Base-by-base conservation (phyloP, 2,329 filamentous ascomycete genomes). In the Verruconis gallopava region DNA sequence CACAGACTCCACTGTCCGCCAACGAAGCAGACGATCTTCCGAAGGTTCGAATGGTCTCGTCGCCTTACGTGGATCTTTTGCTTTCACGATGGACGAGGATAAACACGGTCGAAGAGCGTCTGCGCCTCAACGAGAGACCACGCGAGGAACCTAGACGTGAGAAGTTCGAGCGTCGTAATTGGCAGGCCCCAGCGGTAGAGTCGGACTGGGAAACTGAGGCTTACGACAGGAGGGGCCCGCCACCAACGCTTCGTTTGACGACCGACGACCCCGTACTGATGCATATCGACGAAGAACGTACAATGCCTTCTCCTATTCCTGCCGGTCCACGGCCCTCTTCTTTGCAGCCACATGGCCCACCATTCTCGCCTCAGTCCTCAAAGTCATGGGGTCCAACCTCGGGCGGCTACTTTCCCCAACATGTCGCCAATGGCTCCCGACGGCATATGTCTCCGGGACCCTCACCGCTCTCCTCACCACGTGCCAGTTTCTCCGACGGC, bases 1-100 rank as follows among this genome's bases (percentile, higher is more conserved):
- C 45, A 14, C 50, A 46, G 38, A 46, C 60, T 2, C 50, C 57
- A 19, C 48, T 44, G 5, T 49, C 48, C 12, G 41, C 43, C 4
- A 48, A 34, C 4, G 52, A 57, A 32, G 36, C 49, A 15, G 46
- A 50, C 6, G 53, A 51, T 48, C 32, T 61, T 4, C 40, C 49
- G 1, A 33, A 21, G 13, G 35, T 46, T 17, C 32, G 44, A 19
- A 21, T 14, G 14, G 18, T 44, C 11, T 33, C 44, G 11, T 18
- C 17, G 3, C 28, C 40, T 4, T 44, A 44, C 20, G 40, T 46
- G 9, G 44, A 46, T 19, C 13, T n/a, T 22, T 19, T 46, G 4
- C 40, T 46, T 14, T 4, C n/a, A 3, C 40, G 36, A 6, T 46
- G 44, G 44, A 46, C 44, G 6, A 21, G 34, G 5, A 20, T 46